Evolutionary conservation across 192 early-diverging fungal genomes (phyloP).

Genomic region (Coemansia sp.): DNA sequence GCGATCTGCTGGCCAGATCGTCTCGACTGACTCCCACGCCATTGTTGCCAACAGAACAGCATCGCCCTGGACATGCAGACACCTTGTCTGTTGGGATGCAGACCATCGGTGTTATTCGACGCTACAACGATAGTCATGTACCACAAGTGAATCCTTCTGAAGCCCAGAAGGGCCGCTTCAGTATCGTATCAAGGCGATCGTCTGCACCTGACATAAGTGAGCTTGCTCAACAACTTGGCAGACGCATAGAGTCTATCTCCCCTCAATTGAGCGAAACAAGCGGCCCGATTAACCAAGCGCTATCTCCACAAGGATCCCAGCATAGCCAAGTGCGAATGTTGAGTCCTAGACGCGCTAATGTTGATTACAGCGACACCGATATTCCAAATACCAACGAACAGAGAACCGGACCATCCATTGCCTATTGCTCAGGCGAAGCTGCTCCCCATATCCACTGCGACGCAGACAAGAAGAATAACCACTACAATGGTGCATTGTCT

Average conservation of each 20-base stretch:
- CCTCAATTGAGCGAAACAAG: not conserved
- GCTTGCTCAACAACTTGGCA: conserved; percentile 25
- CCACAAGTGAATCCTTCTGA: conserved; percentile 7
- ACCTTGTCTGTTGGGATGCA: conserved; percentile 1
- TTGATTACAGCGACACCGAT: not conserved
- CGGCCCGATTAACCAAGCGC: not conserved
- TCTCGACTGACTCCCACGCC: conserved; percentile 1
- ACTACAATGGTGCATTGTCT: not conserved
- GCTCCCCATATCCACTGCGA: not conserved
- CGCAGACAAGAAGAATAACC: not conserved
- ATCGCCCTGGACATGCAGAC: not conserved
- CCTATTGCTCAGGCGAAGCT: not conserved
- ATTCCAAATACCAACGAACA: not conserved
- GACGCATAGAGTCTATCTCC: conserved; percentile 11
- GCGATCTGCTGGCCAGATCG: conserved; percentile 11
- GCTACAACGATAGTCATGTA: conserved; percentile 2
- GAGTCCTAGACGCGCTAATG: not conserved
- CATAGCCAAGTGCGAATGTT: not conserved
- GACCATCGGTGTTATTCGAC: conserved; percentile 6
- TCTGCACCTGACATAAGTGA: conserved; percentile 50
- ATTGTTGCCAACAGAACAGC: not conserved
- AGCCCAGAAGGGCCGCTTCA: conserved; percentile 42
- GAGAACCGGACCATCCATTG: no score
- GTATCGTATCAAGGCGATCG: conserved; percentile 38
- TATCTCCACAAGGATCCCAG: not conserved